Percentiles rank a stretch among this genome's conserved stretches.
These are phyloP conservation scores for Saprolegnia parasitica DNA, from an alignment of 352 stramenopile genomes.

Conservation along the genomic window DNA sequence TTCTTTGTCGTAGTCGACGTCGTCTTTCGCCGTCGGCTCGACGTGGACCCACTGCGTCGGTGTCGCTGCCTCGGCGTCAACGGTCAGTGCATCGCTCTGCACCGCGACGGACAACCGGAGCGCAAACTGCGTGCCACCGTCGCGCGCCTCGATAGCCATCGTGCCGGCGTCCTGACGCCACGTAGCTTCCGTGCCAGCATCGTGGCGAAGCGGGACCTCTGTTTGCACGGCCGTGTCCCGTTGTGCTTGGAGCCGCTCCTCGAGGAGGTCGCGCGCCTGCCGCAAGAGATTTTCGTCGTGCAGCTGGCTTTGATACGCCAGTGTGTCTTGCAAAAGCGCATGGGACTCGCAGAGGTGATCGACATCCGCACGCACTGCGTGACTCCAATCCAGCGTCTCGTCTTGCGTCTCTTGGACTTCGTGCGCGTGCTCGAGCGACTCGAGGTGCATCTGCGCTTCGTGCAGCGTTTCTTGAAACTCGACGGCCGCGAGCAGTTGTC, in stretches of 20 bases:
- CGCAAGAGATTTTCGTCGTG: conserved; percentile 17
- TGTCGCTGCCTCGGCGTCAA: not conserved
- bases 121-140: conserved; percentile 10
- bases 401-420: conserved; percentile 20
- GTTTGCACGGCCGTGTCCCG: conserved; percentile 15
- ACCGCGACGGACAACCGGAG: conserved; percentile 17
- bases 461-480: conserved; percentile 29
- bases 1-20: conserved; percentile 1
- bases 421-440: conserved; percentile 20
- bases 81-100: conserved; percentile 9
- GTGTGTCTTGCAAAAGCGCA: conserved; percentile 1
- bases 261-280: conserved; percentile 12
- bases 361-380: conserved; percentile 17
- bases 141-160: conserved; percentile 20
- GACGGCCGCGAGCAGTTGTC: conserved; percentile 24
- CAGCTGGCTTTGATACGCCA: conserved; percentile 6
- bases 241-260: not conserved
- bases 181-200: conserved; percentile 7
- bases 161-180: conserved; percentile 15
- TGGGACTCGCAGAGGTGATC: conserved; percentile 16
- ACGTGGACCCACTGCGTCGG: not conserved
- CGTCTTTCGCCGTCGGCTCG: not conserved
- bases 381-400: conserved; percentile 18
- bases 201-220: not conserved
- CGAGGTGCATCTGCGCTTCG: conserved; percentile 28